Conservation (phyloP, 768 basidiomycete species). For the Dentipellis fragilis region DNA sequence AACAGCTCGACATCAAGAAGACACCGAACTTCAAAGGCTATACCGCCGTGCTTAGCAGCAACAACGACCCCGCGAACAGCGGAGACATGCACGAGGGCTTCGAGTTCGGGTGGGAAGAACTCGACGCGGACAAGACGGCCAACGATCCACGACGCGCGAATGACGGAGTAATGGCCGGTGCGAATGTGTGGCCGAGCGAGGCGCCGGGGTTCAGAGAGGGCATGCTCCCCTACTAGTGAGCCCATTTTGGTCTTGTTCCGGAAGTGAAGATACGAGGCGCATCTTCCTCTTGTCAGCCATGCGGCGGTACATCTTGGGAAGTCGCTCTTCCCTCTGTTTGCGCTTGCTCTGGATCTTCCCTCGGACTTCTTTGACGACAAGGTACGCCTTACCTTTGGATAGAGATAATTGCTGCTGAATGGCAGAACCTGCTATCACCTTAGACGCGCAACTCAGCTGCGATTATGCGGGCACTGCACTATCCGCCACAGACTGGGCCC, state of each 20-base stretch:
- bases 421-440: neutral
- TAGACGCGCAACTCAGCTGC: conserved; percentile 56
- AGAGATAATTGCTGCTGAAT: no score
- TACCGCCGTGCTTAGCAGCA: conserved; percentile 57
- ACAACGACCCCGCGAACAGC: conserved; percentile 63
- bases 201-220: conserved; percentile 50
- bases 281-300: conserved; percentile 27
- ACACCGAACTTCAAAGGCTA: conserved; percentile 72
- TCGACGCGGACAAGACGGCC: conserved; percentile 18
- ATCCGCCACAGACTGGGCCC: conserved; percentile 60
- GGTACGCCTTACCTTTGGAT: conserved; percentile 22
- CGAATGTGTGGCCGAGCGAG: conserved; percentile 71
- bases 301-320: conserved; percentile 43
- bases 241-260: conserved; percentile 2
- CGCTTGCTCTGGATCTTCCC: conserved; percentile 51
- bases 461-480: conserved; percentile 59
- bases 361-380: conserved; percentile 61
- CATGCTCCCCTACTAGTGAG: conserved; percentile 60
- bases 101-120: conserved; percentile 68
- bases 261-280: neutral
- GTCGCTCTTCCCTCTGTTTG: conserved; percentile 58
- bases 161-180: conserved; percentile 54
- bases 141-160: conserved; percentile 21
- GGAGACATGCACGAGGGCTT: conserved; percentile 92
- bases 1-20: conserved; percentile 58